A percentile compares a stretch with the other conserved stretches of the same genome.
Evolutionary conservation across 179 eudicot genomes (phyloP).

Genomic region (Carnegiea gigantea): DNA sequence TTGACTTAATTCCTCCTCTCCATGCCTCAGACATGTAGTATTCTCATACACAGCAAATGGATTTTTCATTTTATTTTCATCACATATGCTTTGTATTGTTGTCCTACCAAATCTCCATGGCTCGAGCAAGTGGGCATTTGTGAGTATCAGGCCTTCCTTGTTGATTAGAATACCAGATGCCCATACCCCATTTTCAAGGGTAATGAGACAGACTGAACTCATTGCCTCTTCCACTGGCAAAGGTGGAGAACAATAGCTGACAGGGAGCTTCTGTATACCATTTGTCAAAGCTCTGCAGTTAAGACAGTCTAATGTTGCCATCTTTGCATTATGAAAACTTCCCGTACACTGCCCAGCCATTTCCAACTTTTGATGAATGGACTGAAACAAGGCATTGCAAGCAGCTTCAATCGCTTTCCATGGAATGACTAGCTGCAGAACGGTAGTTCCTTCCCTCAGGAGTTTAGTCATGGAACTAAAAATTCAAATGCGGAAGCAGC

Average conservation of each 20-base stretch:
- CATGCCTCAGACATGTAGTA: constrained; percentile 16
- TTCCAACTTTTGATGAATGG: constrained; percentile 31
- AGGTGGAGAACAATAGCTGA: constrained; percentile 24
- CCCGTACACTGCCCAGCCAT: constrained; percentile 20
- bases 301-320: constrained; percentile 20
- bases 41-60: constrained; percentile 29
- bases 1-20: constrained; percentile 18
- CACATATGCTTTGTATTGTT: constrained; percentile 36
- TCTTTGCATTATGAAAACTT: constrained; percentile 30
- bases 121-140: constrained; percentile 95
- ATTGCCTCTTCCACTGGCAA: constrained; percentile 59
- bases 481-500: constrained; percentile 1
- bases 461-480: constrained; percentile 2
- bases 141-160: constrained; percentile 76
- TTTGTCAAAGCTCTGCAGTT: constrained; percentile 22
- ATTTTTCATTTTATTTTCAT: constrained; percentile 34
- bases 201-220: constrained; percentile 77
- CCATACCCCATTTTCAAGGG: constrained; percentile 81
- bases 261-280: constrained; percentile 25
- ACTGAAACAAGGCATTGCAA: constrained; percentile 51
- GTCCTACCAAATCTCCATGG: constrained; percentile 89
- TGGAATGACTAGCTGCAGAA: constrained; percentile 81
- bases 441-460: constrained; percentile 13
- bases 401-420: constrained; percentile 86
- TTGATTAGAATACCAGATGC: constrained; percentile 93